These are phyloP conservation scores for Rhizopus arrhizus DNA, from an alignment of 371 early-diverging fungal genomes.

Conservation along the genomic window DNA sequence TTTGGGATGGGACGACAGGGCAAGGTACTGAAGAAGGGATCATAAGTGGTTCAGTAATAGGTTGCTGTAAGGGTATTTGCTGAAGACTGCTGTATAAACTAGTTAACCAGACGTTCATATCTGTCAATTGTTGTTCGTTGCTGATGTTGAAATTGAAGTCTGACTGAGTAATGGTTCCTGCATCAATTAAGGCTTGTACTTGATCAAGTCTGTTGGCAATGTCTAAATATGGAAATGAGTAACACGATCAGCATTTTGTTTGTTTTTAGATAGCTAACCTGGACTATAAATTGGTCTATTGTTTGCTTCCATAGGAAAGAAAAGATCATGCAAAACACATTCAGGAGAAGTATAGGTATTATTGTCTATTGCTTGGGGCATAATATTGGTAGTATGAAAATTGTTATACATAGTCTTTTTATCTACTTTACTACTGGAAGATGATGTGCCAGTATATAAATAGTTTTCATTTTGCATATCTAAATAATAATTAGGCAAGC, in stretches of 20 bases:
- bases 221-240: conserved; percentile 7
- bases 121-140: conserved; percentile 23
- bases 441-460: conserved; percentile 14
- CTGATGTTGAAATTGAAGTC: conserved; percentile 26
- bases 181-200: conserved; percentile 25
- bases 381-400: background rate
- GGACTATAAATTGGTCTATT: conserved; percentile 16
- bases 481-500: background rate
- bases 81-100: conserved; percentile 24
- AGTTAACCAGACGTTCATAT: conserved; percentile 29
- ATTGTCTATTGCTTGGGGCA: conserved; percentile 13
- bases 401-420: background rate
- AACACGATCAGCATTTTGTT: background rate
- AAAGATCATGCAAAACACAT: conserved; percentile 20
- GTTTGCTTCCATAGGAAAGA: conserved; percentile 26
- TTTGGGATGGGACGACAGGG: conserved; percentile 20
- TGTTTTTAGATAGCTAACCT: background rate
- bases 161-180: conserved; percentile 21
- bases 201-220: conserved; percentile 21
- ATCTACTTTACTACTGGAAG: background rate
- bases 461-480: conserved; percentile 17
- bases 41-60: no score
- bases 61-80: conserved; percentile 8
- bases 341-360: conserved; percentile 3
- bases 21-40: conserved; percentile 6